Base-by-base conservation (phyloP, 164 flowering plant genomes). In the Pachysandra terminalis region DNA sequence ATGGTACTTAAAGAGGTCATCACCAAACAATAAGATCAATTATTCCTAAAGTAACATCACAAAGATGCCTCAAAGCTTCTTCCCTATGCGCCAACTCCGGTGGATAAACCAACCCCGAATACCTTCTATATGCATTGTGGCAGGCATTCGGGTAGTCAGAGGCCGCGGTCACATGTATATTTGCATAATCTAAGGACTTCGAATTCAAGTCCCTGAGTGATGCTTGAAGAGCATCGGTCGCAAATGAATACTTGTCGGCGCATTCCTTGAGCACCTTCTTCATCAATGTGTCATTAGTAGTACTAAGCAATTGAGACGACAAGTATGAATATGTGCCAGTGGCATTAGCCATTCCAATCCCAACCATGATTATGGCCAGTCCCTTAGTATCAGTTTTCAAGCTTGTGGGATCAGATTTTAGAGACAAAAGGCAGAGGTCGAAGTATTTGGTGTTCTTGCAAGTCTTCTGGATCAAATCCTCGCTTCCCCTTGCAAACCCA, bases 111-210 rank as follows among this genome's bases (percentile, higher is more conserved):
- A 87, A 59, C 13, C 82, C 80, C 0, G 82, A 73, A 21, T 69
- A 55, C 78, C 85, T 28, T 70, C 73, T 82, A 67, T 81, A 90
- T 0, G 75, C 82, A 67, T 87, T 84, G 35, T 60, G 90, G 67
- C 96, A 90, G 21, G 75, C 82, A 67, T 77, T 82, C 0, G 96
- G 89, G 41, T 90, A 90, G 64, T 87, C 96, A 9, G 77, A 77
- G n/a, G 93, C 94, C 0, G 92, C 90, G 65, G 66, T 71, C 0
- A 90, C 70, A 64, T 87, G 79, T 78, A 87, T 68, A 59, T 68
- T 80, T 1, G 93, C 96, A 56, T 85, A 87, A 58, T 88, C 96
- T 56, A 76, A 86, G 13, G 75, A 28, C 75, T 75, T 78, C 0
- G 22, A 51, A 16, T 19, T 72, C 78, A 90, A 68, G 55, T 86